Percentiles rank a stretch among this genome's conserved stretches.
These are phyloP conservation scores for Moricandia arvensis DNA, from an alignment of 345 rosid species.

Conservation along the genomic window DNA sequence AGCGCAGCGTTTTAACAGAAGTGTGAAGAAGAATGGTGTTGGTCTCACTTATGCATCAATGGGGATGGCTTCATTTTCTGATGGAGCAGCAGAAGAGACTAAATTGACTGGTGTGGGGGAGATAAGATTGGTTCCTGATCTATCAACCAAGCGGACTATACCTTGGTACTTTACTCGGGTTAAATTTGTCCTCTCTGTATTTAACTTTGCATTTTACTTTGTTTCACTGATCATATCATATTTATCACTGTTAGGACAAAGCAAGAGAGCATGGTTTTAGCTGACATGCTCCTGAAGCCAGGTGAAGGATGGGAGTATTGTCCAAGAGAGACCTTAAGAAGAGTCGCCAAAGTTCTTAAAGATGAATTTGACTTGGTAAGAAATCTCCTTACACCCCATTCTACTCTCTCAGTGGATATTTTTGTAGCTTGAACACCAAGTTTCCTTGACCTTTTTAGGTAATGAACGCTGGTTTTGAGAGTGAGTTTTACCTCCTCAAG, in stretches of 20 bases:
- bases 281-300: constrained; percentile 80
- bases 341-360: constrained; percentile 61
- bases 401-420: background rate
- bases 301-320: constrained; percentile 95
- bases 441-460: constrained; percentile 42
- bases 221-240: background rate
- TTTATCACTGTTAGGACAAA: constrained; percentile 51
- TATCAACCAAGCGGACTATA: constrained; percentile 61
- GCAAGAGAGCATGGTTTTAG: constrained; percentile 90
- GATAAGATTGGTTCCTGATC: constrained; percentile 85
- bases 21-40: constrained; percentile 64
- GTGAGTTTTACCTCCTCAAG: constrained; percentile 84
- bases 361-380: constrained; percentile 84
- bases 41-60: constrained; percentile 80
- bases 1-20: constrained; percentile 56
- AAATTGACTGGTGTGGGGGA: constrained; percentile 79
- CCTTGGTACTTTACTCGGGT: constrained; percentile 59
- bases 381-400: background rate
- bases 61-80: constrained; percentile 78
- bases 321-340: constrained; percentile 84
- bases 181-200: background rate
- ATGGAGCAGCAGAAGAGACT: constrained; percentile 80
- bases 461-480: constrained; percentile 97
- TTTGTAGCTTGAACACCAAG: constrained; percentile 11
- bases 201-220: background rate